Base-by-base conservation (phyloP, 2,329 filamentous ascomycete species). In the Daldinia sp. region DNA sequence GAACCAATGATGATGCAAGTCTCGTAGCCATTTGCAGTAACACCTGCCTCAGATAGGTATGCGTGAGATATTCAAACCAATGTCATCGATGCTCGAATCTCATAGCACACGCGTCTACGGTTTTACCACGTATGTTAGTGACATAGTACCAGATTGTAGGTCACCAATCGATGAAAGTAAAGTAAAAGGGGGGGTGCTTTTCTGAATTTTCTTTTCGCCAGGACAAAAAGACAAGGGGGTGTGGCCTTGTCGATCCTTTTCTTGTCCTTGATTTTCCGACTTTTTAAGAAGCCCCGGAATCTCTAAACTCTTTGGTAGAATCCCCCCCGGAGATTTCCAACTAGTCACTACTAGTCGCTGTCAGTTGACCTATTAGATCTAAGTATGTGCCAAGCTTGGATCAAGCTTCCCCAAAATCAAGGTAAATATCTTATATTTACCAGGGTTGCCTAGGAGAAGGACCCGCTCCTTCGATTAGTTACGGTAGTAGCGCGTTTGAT, bases 401-500 rank as follows among this genome's bases (percentile, higher is more conserved):
- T 50, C 29, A 30, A 59, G 43, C 51, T 62, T 62, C 64, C 51
- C 64, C 61, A 55, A 67, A 63, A 60, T 65, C 64, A 65, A 67
- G 64, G 54, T 65, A 62, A 56, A 61, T 56, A 48, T 49, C 27
- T 47, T 49, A 35, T 51, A 41, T 53, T 58, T 58, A 60, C 61
- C 34, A 59, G 43, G 43, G 39, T 66, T 29, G 45, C 37, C 39
- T 19, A 54, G 53, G 43, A 34, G 15, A 11, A 56, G 53, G 53
- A 48, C 49, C 63, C 57, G 61, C 57, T 61, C 58, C 52, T 32
- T 48, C 50, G 57, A 61, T 56, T 66, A 61, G 50, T 60, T 60
- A 58, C 53, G 49, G 64, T 64, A 21, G 64, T 61, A 65, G 65
- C 61, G 62, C 58, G 59, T 67, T 65, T 65, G 65, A 65, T 56